A percentile compares a stretch with the other conserved stretches of the same genome.
Conservation (phyloP, 1,139 yeast species). For the Candida pseudoviswanathii region DNA sequence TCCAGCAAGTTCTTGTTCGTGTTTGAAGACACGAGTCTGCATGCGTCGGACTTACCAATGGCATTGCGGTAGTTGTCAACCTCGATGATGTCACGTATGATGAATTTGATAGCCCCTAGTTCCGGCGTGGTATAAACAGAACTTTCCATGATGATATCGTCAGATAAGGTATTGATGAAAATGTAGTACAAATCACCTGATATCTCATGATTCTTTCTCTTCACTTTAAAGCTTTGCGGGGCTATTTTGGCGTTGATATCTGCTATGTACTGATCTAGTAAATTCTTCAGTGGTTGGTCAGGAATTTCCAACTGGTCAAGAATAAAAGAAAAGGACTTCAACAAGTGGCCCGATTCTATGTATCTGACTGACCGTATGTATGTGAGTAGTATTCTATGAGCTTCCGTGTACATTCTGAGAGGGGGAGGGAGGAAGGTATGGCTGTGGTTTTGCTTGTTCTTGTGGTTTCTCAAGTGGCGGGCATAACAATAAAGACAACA, state of each 20-base stretch:
- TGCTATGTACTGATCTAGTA: slow-evolving; percentile 31
- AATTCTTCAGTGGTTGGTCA: slow-evolving; percentile 9
- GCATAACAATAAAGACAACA: slow-evolving; percentile 3
- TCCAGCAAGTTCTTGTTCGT: slow-evolving; percentile 32
- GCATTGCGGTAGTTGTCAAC: slow-evolving; percentile 27
- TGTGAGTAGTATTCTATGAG: slow-evolving; percentile 48
- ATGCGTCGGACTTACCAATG: slow-evolving; percentile 32
- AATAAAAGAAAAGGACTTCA: slow-evolving; percentile 18
- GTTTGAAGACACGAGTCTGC: slow-evolving; percentile 26
- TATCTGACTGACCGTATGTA: slow-evolving; percentile 40
- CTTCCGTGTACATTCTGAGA: slow-evolving; percentile 22
- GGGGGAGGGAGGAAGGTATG: not conserved
- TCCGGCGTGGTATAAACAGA: slow-evolving; percentile 49
- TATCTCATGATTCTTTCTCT: slow-evolving; percentile 38
- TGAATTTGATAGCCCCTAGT: slow-evolving; percentile 48
- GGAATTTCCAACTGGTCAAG: slow-evolving; percentile 10
- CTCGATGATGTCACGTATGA: slow-evolving; percentile 49
- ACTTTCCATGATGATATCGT: slow-evolving; percentile 42
- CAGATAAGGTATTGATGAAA: slow-evolving; percentile 46
- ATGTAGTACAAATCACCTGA: slow-evolving; percentile 35
- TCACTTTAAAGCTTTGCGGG: slow-evolving; percentile 48
- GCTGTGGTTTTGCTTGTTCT: not conserved
- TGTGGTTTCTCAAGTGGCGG: too few species aligned
- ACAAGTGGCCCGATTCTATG: slow-evolving; percentile 18
- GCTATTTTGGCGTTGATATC: slow-evolving; percentile 41